Evolutionary conservation across 139 green algal species (phyloP).

Genomic region (Mychonastes homosphaera): DNA sequence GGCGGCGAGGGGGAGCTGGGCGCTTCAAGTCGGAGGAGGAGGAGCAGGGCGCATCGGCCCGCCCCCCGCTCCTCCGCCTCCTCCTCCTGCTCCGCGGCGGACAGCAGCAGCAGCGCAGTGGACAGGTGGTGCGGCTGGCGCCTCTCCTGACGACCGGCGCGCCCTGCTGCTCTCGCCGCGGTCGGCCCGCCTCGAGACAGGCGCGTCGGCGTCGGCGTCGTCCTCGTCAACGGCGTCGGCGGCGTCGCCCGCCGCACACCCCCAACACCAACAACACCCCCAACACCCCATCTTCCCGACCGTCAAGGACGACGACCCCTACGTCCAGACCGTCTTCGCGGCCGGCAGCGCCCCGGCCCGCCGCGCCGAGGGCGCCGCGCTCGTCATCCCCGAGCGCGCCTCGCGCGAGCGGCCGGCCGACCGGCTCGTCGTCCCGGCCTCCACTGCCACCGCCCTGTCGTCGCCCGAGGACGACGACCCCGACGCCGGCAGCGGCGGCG

Average conservation of each 20-base stretch:
- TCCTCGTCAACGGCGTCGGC: background rate
- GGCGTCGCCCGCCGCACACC: background rate
- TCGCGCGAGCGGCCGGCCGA: too few relatives aligned
- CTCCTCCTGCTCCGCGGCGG: background rate
- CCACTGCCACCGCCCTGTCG: background rate
- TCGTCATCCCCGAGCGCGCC: conserved; percentile 6
- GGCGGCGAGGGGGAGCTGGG: too few relatives aligned
- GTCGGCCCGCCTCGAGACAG: background rate
- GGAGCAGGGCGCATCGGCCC: too few relatives aligned
- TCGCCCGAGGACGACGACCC: background rate
- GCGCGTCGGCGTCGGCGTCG: background rate
- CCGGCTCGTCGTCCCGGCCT: too few relatives aligned
- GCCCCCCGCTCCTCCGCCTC: too few relatives aligned
- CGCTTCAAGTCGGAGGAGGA: too few relatives aligned
- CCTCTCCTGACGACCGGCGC: background rate
- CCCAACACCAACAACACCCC: too few relatives aligned
- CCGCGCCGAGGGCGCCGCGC: too few relatives aligned
- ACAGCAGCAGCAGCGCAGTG: background rate
- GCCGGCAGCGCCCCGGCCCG: background rate
- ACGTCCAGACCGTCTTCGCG: conserved; percentile 10
- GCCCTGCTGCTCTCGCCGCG: background rate
- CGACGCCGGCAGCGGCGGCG: background rate
- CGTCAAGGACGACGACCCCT: conserved; percentile 3
- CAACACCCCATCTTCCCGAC: too few relatives aligned
- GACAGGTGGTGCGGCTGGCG: background rate